phyloP scores from a whole-genome alignment of 768 basidiomycete species.

The Epithele typhae region DNA sequence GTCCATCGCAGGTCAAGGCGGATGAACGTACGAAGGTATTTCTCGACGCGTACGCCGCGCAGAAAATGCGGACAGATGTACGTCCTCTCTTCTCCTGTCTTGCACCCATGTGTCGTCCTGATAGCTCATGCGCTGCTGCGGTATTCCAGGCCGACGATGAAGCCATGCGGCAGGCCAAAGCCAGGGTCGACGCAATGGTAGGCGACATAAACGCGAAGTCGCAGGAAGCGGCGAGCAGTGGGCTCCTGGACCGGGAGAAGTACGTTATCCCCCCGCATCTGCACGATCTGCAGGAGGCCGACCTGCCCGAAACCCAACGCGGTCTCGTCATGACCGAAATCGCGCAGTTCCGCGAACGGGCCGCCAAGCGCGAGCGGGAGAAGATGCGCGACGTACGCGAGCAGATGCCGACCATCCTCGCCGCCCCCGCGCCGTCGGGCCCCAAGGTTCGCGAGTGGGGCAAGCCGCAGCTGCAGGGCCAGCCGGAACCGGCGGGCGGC shows the following conservation, averaged over 20 bases:
- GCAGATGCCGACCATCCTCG: constrained; percentile 30
- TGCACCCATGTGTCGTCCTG: background rate
- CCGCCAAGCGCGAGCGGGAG: constrained; percentile 87
- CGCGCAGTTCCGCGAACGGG: constrained; percentile 91
- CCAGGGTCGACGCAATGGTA: constrained; percentile 60
- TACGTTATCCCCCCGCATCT: constrained; percentile 94
- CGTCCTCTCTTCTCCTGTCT: constrained; percentile 25
- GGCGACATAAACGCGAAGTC: constrained; percentile 68
- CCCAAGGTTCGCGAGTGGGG: constrained; percentile 82
- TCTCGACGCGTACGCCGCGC: constrained; percentile 78
- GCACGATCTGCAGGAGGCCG: constrained; percentile 93
- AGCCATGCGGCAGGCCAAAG: constrained; percentile 55
- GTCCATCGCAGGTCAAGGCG: constrained; percentile 71
- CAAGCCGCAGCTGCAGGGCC: constrained; percentile 40
- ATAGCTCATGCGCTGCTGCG: background rate
- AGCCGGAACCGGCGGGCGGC: constrained; percentile 23
- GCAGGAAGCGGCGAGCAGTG: constrained; percentile 69
- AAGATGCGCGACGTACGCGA: constrained; percentile 76
- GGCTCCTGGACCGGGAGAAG: constrained; percentile 79
- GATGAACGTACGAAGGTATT: constrained; percentile 93
- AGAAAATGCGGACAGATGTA: constrained; percentile 80
- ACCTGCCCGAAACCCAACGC: constrained; percentile 90
- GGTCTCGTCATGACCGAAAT: constrained; percentile 95
- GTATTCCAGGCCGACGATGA: constrained; percentile 63
- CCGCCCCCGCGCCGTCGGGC: constrained; percentile 51